Base-by-base conservation (phyloP, 352 stramenopile species). In the Pythium grandisporangium region DNA sequence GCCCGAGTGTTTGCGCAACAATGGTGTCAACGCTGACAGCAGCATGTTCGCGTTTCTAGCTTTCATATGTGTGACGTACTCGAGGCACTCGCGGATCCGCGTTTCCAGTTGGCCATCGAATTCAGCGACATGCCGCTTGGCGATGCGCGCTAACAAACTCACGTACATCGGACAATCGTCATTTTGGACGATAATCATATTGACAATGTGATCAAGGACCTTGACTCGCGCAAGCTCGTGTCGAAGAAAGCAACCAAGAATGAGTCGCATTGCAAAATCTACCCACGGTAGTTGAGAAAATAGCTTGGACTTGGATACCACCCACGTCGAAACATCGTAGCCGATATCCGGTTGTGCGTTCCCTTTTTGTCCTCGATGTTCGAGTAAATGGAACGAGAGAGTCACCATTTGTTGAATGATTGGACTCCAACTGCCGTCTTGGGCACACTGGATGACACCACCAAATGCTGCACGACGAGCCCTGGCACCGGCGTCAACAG, bases 51-150 rank as follows among this genome's bases (percentile, higher is more conserved):
- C 66, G 19, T 61, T 55, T 13, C 40, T 33, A 4, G 63, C 42
- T 4, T 49, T 38, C 30, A 83, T 51, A 26, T 64, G 51, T 19
- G 65, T 66, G 3, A 80, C 47, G 32, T 76, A 73, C 42, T 80
- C 70, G n/a, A 83, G 49, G 22, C 60, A 70, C 42, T 79, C 67
- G 2, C 61, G 70, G 22, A 83, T 40, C 5, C 61, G 51, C 7
- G 46, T 39, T 20, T 54, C 42, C n/a, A 81, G 37, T 2, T 26
- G 26, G 7, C 52, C 53, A 22, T 51, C 48, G 6, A 82, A 45
- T 10, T 82, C 69, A 4, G 64, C 29, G 3, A 63, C 20, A 24
- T 76, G 69, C 4, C 61, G 64, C 22, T 67, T 51, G 5, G 76
- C 42, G 20, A 83, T 58, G 1, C 59, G 48, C 3, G 52, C 51